Percentiles rank a stretch among this genome's conserved stretches.
Evolutionary conservation across 768 basidiomycete genomes (phyloP).

Genomic region (Punctularia strigosozonata): DNA sequence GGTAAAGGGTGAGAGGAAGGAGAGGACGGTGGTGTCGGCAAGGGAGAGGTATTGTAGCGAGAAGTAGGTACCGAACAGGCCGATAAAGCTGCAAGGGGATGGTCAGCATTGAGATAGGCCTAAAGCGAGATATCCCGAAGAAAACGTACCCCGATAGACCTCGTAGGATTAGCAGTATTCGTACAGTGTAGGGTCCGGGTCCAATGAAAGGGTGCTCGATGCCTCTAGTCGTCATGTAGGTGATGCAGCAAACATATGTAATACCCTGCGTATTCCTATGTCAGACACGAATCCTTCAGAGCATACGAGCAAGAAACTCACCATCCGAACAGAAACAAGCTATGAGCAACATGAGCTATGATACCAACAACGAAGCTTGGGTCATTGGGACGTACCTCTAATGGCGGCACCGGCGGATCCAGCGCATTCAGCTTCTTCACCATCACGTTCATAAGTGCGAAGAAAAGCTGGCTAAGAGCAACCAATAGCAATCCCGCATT

Average conservation of each 20-base stretch:
- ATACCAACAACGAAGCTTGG: too few relatives aligned
- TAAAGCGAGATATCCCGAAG: neutral
- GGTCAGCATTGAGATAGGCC: slow-evolving; percentile 5
- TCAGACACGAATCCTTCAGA: neutral
- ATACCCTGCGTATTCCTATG: slow-evolving; percentile 24
- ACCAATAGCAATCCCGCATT: slow-evolving; percentile 56
- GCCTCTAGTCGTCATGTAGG: slow-evolving; percentile 30
- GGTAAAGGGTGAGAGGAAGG: slow-evolving; percentile 60
- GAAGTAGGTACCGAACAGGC: slow-evolving; percentile 58
- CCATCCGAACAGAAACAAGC: slow-evolving; percentile 51
- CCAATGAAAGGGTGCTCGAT: neutral
- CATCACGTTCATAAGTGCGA: slow-evolving; percentile 46
- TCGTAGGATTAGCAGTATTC: neutral
- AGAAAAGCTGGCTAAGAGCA: slow-evolving; percentile 42
- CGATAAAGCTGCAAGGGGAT: slow-evolving; percentile 49
- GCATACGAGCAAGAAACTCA: slow-evolving; percentile 12
- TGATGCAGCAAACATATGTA: slow-evolving; percentile 37
- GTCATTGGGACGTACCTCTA: slow-evolving; percentile 39
- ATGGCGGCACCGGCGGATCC: slow-evolving; percentile 43
- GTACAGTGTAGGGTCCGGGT: neutral
- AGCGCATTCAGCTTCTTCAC: slow-evolving; percentile 52
- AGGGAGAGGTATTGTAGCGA: slow-evolving; percentile 66
- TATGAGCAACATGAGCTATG: slow-evolving; percentile 11
- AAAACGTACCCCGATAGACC: neutral
- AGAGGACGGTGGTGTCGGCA: slow-evolving; percentile 67